A percentile compares a stretch with the other conserved stretches of the same genome.
Conservation (phyloP, 2,329 filamentous ascomycete genomes). For the Diaporthe eres region DNA sequence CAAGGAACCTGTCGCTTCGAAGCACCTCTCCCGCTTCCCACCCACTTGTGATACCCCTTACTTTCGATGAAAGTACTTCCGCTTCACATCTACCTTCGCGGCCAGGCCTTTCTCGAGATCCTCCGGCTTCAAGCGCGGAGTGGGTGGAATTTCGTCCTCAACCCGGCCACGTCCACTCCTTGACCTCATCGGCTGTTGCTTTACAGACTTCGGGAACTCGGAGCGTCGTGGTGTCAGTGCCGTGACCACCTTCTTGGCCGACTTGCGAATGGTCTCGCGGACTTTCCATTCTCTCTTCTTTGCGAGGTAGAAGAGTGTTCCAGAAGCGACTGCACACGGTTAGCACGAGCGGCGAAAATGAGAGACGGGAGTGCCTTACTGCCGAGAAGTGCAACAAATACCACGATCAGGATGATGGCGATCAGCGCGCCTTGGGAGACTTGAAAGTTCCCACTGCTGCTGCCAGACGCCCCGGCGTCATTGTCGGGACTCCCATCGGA, state of each 20-base stretch:
- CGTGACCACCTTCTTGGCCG: slow-evolving; percentile 72
- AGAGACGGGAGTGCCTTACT: slow-evolving; percentile 63
- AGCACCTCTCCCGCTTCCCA: background rate
- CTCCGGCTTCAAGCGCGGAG: slow-evolving; percentile 65
- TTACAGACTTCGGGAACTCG: slow-evolving; percentile 73
- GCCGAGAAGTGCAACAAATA: slow-evolving; percentile 76
- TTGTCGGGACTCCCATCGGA: slow-evolving; percentile 56
- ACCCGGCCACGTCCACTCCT: slow-evolving; percentile 60
- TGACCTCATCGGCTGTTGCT: slow-evolving; percentile 54
- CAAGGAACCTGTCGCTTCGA: background rate
- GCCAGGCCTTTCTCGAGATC: slow-evolving; percentile 72
- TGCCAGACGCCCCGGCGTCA: slow-evolving; percentile 76
- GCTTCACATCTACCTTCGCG: slow-evolving; percentile 54
- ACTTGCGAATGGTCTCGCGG: slow-evolving; percentile 78
- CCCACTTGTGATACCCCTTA: slow-evolving; percentile 41
- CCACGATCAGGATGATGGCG: slow-evolving; percentile 81
- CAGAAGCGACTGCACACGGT: slow-evolving; percentile 68
- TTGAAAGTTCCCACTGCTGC: slow-evolving; percentile 67
- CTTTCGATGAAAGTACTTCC: slow-evolving; percentile 53
- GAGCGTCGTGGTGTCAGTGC: slow-evolving; percentile 73
- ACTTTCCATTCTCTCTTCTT: slow-evolving; percentile 90
- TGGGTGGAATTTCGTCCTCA: slow-evolving; percentile 70
- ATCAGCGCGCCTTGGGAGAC: slow-evolving; percentile 79
- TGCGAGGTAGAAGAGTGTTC: slow-evolving; percentile 81
- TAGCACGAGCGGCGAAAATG: slow-evolving; percentile 2